Percentiles rank a stretch among this genome's conserved stretches.
Conservation (phyloP, 352 stramenopile genomes). For the Globisporangium cederbergense region DNA sequence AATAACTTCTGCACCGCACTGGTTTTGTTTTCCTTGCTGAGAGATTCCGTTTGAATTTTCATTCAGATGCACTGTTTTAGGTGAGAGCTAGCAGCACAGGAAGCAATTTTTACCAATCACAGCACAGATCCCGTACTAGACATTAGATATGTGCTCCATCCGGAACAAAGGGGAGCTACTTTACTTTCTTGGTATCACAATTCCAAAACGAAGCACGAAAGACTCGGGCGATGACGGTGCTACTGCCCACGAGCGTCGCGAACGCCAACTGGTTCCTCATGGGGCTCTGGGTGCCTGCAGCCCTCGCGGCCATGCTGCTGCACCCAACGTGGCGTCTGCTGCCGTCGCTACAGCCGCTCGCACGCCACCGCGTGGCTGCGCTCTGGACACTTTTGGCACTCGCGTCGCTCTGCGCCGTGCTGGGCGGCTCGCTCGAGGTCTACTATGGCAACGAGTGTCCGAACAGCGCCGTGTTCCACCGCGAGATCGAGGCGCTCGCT, state of each 20-base stretch:
- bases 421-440: conserved; percentile 47
- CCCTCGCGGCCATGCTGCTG: conserved; percentile 29
- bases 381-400: conserved; percentile 46
- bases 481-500: conserved; percentile 64
- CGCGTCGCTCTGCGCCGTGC: conserved; percentile 26
- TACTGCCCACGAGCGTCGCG: conserved; percentile 61
- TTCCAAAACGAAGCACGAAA: background rate
- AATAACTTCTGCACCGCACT: too few species aligned
- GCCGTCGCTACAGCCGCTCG: conserved; percentile 23
- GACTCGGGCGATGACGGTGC: conserved; percentile 51
- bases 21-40: too few species aligned
- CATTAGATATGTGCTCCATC: too few species aligned
- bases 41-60: too few species aligned
- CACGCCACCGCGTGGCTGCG: conserved; percentile 20
- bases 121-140: too few species aligned
- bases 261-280: conserved; percentile 71
- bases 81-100: too few species aligned
- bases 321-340: conserved; percentile 41
- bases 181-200: background rate
- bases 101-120: too few species aligned
- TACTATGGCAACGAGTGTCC: conserved; percentile 63
- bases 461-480: conserved; percentile 64
- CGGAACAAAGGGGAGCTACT: too few species aligned
- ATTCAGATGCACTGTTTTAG: too few species aligned
- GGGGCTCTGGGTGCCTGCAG: conserved; percentile 22